Conservation (phyloP, 352 stramenopile species). For the Phytophthora litchii region DNA sequence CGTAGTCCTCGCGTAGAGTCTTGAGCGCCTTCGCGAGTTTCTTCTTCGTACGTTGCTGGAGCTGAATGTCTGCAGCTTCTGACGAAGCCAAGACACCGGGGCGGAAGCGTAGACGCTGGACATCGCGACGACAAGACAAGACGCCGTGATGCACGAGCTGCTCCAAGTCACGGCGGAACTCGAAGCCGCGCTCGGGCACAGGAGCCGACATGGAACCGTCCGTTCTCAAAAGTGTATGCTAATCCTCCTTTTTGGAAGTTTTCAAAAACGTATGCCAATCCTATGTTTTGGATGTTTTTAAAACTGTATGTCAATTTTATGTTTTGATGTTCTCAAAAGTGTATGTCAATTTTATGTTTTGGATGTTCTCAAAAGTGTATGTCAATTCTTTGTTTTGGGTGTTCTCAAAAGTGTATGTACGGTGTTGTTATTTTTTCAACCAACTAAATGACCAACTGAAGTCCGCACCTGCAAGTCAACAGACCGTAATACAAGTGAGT, state of each 20-base stretch:
- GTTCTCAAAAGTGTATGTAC: too few species aligned
- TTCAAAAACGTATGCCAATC: too few species aligned
- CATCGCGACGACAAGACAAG: constrained; percentile 20
- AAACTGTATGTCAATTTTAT: too few species aligned
- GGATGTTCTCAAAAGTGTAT: too few species aligned
- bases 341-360: too few species aligned
- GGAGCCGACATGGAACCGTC: too few species aligned
- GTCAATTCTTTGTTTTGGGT: too few species aligned
- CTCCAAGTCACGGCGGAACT: constrained; percentile 65
- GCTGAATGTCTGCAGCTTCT: constrained; percentile 45
- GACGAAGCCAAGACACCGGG: constrained; percentile 43
- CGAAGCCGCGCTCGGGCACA: constrained; percentile 46
- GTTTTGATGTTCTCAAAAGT: too few species aligned
- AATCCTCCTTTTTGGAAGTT: too few species aligned
- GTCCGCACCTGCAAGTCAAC: constrained; percentile 2
- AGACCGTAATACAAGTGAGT: neutral
- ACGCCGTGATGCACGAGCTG: constrained; percentile 52
- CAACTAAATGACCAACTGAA: constrained; percentile 16
- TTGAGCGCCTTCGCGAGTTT: constrained; percentile 54
- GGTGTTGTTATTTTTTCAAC: too few species aligned
- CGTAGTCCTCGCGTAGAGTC: constrained; percentile 60
- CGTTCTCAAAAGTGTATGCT: too few species aligned
- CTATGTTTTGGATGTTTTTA: too few species aligned
- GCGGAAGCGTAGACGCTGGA: constrained; percentile 54
- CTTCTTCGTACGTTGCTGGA: constrained; percentile 57